Base-by-base conservation (phyloP, 495 filamentous ascomycete genomes). In the Aspergillus steynii region DNA sequence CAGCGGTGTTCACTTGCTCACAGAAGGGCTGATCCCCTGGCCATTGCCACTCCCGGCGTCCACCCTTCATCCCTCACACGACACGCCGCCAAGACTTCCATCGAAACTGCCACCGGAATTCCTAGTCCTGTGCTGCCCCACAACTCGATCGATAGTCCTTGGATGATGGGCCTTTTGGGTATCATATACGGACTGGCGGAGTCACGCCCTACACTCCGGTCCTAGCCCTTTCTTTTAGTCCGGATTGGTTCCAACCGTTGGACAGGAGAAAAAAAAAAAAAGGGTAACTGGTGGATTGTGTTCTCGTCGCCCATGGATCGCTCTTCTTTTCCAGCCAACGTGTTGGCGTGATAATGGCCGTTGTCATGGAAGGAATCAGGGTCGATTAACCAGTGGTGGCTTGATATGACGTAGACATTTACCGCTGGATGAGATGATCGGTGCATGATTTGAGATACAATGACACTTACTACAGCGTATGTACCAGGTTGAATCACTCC, bases 71-170 rank as follows among this genome's bases (percentile, higher is more conserved):
- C 20, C 32, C 51, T 61, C 59, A 61, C 59, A 55, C 59, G 59
- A 61, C 59, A 61, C 45, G 2, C 28, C 29, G 59, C 59, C 59
- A 61, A 61, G 59, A 54, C 15, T 20, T 20, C 20, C 20, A 20
- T 20, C 20, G 20, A 20, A 20, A 20, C 20, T 20, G 20, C 20
- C 20, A 20, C 20, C 20, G 20, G 20, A 42, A 31, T 47, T 20
- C 34, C 27, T 29, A 31, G 47, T 48, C 26, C 50, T 12, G 3
- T 15, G 37, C 37, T 37, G 34, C 34, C 37, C 37, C 37, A 42
- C 37, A 42, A 42, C 12, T 15, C 12, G 9, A 42, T 42, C 37
- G 8, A 42, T 12, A 42, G 37, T 42, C 1, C 37, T 42, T 42
- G 9, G 9, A 34, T 34, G 31, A 34, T 34, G 31, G 31, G 31